phyloP scores from a whole-genome alignment of 2,329 filamentous ascomycete species.

The Colletotrichum neosansevieriae region DNA sequence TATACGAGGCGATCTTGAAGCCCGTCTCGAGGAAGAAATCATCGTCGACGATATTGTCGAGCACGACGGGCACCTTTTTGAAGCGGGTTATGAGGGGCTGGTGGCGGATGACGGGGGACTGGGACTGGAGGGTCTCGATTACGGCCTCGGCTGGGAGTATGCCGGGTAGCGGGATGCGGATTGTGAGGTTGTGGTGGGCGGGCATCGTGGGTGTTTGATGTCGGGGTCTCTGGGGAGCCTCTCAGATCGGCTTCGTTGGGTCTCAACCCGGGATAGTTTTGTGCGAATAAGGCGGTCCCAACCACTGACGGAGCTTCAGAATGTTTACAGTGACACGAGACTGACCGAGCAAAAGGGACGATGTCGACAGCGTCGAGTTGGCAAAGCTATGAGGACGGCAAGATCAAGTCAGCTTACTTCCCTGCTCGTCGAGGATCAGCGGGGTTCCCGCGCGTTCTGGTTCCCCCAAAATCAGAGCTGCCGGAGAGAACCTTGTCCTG shows the following conservation, averaged over 20 bases:
- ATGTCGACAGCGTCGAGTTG: neutral
- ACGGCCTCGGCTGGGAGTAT: constrained; percentile 52
- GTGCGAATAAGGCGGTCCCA: neutral
- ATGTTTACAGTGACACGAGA: too few relatives aligned
- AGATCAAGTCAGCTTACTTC: constrained; percentile 28
- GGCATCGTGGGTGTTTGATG: constrained; percentile 35
- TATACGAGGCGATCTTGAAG: constrained; percentile 49
- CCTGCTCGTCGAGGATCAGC: constrained; percentile 27
- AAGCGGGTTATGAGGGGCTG: constrained; percentile 53
- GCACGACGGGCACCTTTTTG: constrained; percentile 49
- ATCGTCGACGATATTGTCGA: constrained; percentile 52
- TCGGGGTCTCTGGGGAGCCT: neutral
- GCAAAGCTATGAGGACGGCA: neutral
- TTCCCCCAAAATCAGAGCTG: constrained; percentile 2
- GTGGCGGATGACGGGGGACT: constrained; percentile 56
- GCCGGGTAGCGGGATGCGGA: constrained; percentile 57
- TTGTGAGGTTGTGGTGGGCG: constrained; percentile 50
- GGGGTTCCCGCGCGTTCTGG: constrained; percentile 8
- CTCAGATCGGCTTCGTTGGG: neutral
- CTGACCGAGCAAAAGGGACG: neutral
- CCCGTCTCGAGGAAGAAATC: constrained; percentile 55
- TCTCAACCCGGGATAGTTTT: too few relatives aligned
- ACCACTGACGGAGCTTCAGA: neutral
- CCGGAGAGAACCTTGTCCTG: constrained; percentile 14
- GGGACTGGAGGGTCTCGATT: constrained; percentile 54